Base-by-base conservation (phyloP, 129 eudicot species). In the Chrysanthemum lavandulifolium region DNA sequence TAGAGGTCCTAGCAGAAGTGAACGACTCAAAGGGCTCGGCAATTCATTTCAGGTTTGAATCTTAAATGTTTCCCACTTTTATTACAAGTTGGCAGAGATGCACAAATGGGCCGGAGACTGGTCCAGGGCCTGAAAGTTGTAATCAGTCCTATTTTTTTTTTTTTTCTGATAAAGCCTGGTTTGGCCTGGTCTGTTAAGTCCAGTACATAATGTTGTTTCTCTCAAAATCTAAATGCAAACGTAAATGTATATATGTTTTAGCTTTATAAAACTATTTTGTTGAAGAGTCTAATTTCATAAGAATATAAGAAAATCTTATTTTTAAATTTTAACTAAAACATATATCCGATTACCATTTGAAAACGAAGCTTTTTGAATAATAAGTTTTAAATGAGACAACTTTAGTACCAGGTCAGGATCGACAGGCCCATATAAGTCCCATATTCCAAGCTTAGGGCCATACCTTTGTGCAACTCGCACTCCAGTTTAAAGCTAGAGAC, bases 11-110 rank as follows among this genome's bases (percentile, higher is more conserved):
- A 76, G 61, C 51, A 64, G 71, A 56, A 67, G 68, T 6, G 84
- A 80, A 33, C 61, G 87, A 73, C 68, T 65, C n/a, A 83, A 76
- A 68, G 66, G 73, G 52, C 79, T 83, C 13, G 87, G 82, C 15
- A 83, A 76, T 71, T 12, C 87, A 5, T 83, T 83, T 80, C 84
- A 83, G 87, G 84, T 61, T 13, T 61, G 48, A 14, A 61, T 18
- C 19, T 27, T 11, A 31, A 31, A 61, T 18, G 19, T 61, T 10
- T 23, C 18, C 6, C 49, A 61, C 36, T 6, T 61, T 13, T 13
- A 9, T 13, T 53, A 40, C 2, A 9, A 40, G 10, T 40, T 40
- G 47, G 47, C 45, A 36, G 45, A 36, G 45, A 6, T 36, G 45
- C 7, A 36, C 45, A 36, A 36, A 36, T 36, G 33, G 33, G 33